These are phyloP conservation scores for Umbelopsis sp. DNA, from an alignment of 192 early-diverging fungal species.

Conservation along the genomic window DNA sequence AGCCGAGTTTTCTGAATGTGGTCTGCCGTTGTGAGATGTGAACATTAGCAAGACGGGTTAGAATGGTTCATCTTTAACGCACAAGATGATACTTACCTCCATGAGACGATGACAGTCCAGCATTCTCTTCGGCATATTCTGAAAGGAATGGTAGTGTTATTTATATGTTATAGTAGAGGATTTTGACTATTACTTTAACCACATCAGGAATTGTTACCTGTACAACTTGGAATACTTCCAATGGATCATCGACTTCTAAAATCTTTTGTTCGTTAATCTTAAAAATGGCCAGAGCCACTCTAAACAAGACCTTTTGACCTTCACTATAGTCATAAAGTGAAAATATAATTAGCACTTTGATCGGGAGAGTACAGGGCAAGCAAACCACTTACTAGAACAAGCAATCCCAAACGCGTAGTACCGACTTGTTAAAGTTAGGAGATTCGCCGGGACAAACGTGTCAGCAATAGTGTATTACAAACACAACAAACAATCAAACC, in stretches of 20 bases:
- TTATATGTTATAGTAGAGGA: background rate
- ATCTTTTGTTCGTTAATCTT: slow-evolving; percentile 67
- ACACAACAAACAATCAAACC: background rate
- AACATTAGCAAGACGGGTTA: background rate
- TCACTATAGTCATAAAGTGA: slow-evolving; percentile 21
- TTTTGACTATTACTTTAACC: background rate
- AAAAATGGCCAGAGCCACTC: slow-evolving; percentile 72
- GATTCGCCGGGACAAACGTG: background rate
- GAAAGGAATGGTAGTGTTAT: background rate
- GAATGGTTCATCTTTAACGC: background rate
- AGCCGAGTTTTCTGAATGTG: slow-evolving; percentile 31
- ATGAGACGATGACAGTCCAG: slow-evolving; percentile 66
- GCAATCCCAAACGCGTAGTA: slow-evolving; percentile 68
- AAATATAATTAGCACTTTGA: background rate
- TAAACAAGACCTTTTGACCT: slow-evolving; percentile 69
- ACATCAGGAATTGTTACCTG: background rate
- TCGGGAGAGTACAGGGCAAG: background rate
- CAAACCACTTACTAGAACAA: slow-evolving; percentile 54
- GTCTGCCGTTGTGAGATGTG: slow-evolving; percentile 4
- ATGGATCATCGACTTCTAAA: slow-evolving; percentile 53
- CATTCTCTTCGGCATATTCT: slow-evolving; percentile 63
- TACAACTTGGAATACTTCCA: slow-evolving; percentile 61
- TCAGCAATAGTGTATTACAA: background rate
- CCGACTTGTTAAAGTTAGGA: slow-evolving; percentile 37
- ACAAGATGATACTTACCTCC: slow-evolving; percentile 36